A percentile compares a stretch with the other conserved stretches of the same genome.
phyloP scores from a whole-genome alignment of 176 grass and related monocot species.

The Secale cereale region DNA sequence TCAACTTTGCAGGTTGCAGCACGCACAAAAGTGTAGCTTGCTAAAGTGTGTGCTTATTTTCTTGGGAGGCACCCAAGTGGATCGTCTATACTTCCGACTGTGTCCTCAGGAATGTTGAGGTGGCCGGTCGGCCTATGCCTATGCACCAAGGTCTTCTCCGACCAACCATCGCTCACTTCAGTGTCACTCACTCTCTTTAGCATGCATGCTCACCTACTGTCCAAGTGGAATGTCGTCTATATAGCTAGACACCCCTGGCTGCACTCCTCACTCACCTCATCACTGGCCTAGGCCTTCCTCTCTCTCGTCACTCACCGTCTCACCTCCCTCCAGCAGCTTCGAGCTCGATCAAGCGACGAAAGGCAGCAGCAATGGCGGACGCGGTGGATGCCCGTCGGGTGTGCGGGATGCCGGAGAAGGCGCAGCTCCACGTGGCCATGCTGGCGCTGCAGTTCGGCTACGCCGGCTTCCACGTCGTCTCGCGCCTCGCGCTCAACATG shows the following conservation, averaged over 20 bases:
- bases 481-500: constrained; percentile 90
- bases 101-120: too few species aligned
- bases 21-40: too few species aligned
- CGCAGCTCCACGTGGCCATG: constrained; percentile 95
- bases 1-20: too few species aligned
- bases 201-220: neutral
- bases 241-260: constrained; percentile 30
- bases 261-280: constrained; percentile 7
- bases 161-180: too few species aligned
- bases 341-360: neutral
- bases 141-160: too few species aligned
- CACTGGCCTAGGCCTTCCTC: neutral
- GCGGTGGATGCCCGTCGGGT: constrained; percentile 38
- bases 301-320: neutral
- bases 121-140: too few species aligned
- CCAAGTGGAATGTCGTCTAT: constrained; percentile 25
- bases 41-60: too few species aligned
- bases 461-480: constrained; percentile 93
- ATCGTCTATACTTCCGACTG: too few species aligned
- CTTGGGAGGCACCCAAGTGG: too few species aligned
- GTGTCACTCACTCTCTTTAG: too few species aligned
- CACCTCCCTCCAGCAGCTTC: neutral
- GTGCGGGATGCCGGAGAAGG: constrained; percentile 89
- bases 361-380: constrained; percentile 59
- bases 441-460: constrained; percentile 96